These are phyloP conservation scores for Puccinia polysora DNA, from an alignment of 1,284 basidiomycete species.

Conservation along the genomic window DNA sequence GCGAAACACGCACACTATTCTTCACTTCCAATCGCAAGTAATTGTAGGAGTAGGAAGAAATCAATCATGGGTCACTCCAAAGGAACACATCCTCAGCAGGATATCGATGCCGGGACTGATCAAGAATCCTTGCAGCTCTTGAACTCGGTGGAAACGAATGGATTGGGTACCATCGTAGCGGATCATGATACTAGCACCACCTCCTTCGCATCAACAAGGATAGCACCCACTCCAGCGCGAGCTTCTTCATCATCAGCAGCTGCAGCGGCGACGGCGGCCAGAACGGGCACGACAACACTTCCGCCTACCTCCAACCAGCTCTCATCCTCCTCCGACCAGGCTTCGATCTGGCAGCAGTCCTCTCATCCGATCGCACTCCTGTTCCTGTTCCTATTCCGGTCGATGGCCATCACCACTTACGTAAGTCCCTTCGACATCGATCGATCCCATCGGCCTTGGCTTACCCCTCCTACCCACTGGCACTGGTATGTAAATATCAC, in stretches of 20 bases:
- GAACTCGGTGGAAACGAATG: conserved; percentile 29
- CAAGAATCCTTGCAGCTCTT: conserved; percentile 20
- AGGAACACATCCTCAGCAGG: too few species aligned
- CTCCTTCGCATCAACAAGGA: too few species aligned
- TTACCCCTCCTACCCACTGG: too few species aligned
- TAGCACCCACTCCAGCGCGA: neutral
- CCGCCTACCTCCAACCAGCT: conserved; percentile 1
- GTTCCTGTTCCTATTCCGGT: conserved; percentile 77
- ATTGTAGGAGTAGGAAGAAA: too few species aligned
- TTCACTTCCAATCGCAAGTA: too few species aligned
- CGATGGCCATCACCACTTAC: conserved; percentile 77
- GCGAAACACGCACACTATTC: too few species aligned
- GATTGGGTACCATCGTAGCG: conserved; percentile 26
- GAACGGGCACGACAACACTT: neutral
- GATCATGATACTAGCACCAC: conserved; percentile 18
- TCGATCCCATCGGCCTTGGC: too few species aligned
- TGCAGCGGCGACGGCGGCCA: conserved; percentile 11
- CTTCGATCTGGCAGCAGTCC: conserved; percentile 58
- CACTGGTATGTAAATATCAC: too few species aligned
- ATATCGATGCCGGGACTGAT: too few species aligned
- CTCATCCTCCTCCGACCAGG: neutral
- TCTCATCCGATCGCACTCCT: conserved; percentile 77
- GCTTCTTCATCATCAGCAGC: conserved; percentile 5
- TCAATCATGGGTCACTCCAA: too few species aligned
- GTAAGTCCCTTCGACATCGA: conserved; percentile 54